These are phyloP conservation scores for Pleurotus citrinopileatus DNA, from an alignment of 768 basidiomycete genomes.

Conservation along the genomic window DNA sequence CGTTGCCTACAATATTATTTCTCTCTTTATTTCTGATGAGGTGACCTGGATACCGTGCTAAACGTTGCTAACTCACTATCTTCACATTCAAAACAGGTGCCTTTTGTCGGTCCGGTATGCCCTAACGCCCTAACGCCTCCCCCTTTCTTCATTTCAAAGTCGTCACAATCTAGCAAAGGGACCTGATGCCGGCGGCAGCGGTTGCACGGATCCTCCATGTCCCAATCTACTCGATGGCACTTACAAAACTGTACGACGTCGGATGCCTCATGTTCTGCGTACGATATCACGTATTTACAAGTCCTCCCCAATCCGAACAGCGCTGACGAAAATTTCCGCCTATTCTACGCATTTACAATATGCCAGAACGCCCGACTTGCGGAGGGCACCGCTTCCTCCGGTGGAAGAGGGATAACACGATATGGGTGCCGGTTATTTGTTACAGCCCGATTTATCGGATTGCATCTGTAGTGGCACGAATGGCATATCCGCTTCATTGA, in stretches of 20 bases:
- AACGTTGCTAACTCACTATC: not conserved
- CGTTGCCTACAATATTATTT: not conserved
- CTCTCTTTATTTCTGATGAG: too few species aligned
- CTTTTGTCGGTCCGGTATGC: not conserved
- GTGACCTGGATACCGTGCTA: constrained; percentile 3
- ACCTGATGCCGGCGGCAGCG: not conserved
- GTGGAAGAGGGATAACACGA: too few species aligned
- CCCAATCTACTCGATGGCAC: not conserved
- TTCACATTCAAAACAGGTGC: constrained; percentile 1
- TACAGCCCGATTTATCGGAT: too few species aligned
- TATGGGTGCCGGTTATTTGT: too few species aligned
- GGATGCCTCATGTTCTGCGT: not conserved
- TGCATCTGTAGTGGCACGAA: too few species aligned
- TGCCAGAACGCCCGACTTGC: too few species aligned
- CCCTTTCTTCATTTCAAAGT: constrained; percentile 8
- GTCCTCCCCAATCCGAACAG: too few species aligned
- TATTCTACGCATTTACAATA: too few species aligned
- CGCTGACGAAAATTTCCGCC: too few species aligned
- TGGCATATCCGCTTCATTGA: too few species aligned
- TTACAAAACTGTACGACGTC: not conserved
- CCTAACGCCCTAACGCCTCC: not conserved
- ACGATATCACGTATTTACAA: not conserved
- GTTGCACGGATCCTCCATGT: not conserved
- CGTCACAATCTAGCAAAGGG: not conserved
- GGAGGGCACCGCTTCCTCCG: too few species aligned